Base-by-base conservation (phyloP, 148 eudicot genomes). In the Vaccinium darrowii region DNA sequence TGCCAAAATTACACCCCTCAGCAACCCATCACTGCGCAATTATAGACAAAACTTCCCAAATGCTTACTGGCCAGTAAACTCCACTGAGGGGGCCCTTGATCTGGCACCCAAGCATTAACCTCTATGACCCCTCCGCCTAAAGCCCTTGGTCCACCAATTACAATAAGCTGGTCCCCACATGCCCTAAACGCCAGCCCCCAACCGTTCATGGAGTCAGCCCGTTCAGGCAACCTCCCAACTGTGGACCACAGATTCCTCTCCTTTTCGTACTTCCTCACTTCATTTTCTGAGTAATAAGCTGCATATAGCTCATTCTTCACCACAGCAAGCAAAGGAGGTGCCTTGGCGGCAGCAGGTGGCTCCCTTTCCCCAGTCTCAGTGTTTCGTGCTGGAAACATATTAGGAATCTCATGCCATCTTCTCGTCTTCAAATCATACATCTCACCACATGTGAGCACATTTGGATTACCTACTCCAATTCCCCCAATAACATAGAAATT, bases 11-110 rank as follows among this genome's bases (percentile, higher is more conserved):
- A 15, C n/a, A 78, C 75, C 69, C 78, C 47, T 87, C 78, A 89
- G 84, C 91, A 89, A 30, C 91, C 91, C 91, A 89, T 89, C 75
- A 89, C 91, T 23, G 87, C 89, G 69, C 91, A 89, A 80, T 89
- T 87, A 83, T 89, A 87, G 58, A 89, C 91, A 87, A 89, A 89
- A 63, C 84, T 85, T 56, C 82, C 86, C 3, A 83, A 83, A n/a
- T 58, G 82, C 84, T 85, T 89, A 23, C 86, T 85, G 23, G 72
- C 89, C 25, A 89, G 84, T 76, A 87, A 69, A 27, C 27, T 76
- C 91, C 91, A 89, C 78, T 89, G 87, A 30, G 82, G 91, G 2
- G 87, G 87, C 49, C 79, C 87, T 65, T 89, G 86, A 82, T 87
- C 78, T 43, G 89, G 91, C n/a, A 82, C 86, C 91, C 91, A 89